Evolutionary conservation across 2,329 filamentous ascomycete species (phyloP).

Genomic region (Penicillium sp.): DNA sequence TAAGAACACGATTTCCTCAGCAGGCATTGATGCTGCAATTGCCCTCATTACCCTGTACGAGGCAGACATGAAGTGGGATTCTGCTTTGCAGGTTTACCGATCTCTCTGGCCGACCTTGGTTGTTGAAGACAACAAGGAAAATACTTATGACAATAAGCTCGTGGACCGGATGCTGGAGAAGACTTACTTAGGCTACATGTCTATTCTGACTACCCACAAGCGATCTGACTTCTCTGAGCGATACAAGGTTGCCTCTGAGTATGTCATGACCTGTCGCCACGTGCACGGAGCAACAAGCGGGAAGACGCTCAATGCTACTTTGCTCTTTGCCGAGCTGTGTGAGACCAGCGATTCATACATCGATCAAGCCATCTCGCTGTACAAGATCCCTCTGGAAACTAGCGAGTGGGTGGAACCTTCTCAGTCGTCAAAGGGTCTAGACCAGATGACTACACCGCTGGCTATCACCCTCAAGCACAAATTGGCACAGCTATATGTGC

Average conservation of each 20-base stretch:
- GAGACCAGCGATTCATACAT: slow-evolving; percentile 45
- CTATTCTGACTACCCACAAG: slow-evolving; percentile 46
- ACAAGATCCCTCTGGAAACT: slow-evolving; percentile 48
- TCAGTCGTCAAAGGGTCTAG: slow-evolving; percentile 27
- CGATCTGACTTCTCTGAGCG: slow-evolving; percentile 43
- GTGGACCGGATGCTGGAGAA: slow-evolving; percentile 45
- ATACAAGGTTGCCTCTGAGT: slow-evolving; percentile 50
- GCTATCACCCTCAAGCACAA: slow-evolving; percentile 51
- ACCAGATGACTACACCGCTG: slow-evolving; percentile 38
- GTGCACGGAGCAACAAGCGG: slow-evolving; percentile 37
- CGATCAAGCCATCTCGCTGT: slow-evolving; percentile 47
- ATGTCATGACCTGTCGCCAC: slow-evolving; percentile 47
- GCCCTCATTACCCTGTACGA: slow-evolving; percentile 49
- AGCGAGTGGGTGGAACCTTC: slow-evolving; percentile 37
- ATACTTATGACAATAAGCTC: slow-evolving; percentile 36
- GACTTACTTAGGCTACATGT: slow-evolving; percentile 49
- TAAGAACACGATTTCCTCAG: slow-evolving; percentile 31
- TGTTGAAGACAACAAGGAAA: slow-evolving; percentile 42
- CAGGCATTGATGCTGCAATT: slow-evolving; percentile 48
- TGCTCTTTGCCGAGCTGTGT: slow-evolving; percentile 47
- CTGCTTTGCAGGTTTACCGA: slow-evolving; percentile 48
- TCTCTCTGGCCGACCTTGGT: slow-evolving; percentile 50
- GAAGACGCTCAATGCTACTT: slow-evolving; percentile 39
- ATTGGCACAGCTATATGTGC: slow-evolving; percentile 50
- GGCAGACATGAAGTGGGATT: slow-evolving; percentile 44